A percentile compares a stretch with the other conserved stretches of the same genome.
These are phyloP conservation scores for Coemansia interrupta DNA, from an alignment of 192 early-diverging fungal genomes.

Conservation along the genomic window DNA sequence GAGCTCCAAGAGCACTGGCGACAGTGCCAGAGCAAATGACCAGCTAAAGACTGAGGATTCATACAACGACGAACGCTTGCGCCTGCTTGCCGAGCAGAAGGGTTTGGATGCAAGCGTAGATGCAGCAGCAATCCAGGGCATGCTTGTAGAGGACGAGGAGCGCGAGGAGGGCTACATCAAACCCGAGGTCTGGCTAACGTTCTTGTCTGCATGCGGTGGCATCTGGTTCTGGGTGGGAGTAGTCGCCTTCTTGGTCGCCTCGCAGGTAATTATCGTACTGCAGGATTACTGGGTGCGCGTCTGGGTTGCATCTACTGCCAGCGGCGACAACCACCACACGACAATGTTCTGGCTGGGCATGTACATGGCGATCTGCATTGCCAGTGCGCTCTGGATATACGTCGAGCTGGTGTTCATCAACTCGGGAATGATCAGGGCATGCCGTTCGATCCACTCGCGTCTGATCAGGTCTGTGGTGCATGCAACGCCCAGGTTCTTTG, in stretches of 20 bases:
- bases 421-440: conserved; percentile 58
- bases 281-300: conserved; percentile 65
- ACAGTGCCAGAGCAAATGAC: no score
- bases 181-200: conserved; percentile 68
- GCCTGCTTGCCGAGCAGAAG: conserved; percentile 27
- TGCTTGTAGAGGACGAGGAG: conserved; percentile 79
- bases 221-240: conserved; percentile 56
- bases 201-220: conserved; percentile 63
- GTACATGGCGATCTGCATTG: conserved; percentile 60
- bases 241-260: conserved; percentile 49
- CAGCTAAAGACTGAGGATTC: conserved; percentile 24
- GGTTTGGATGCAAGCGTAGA: conserved; percentile 8
- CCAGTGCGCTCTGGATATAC: conserved; percentile 34
- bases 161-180: conserved; percentile 71
- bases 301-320: conserved; percentile 47
- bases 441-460: conserved; percentile 55
- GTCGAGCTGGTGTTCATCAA: conserved; percentile 49
- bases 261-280: conserved; percentile 41
- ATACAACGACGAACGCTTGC: conserved; percentile 20
- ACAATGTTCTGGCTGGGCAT: conserved; percentile 63
- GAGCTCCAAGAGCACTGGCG: no score
- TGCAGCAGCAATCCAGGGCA: conserved; percentile 30
- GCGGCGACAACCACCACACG: conserved; percentile 18
- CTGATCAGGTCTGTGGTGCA: conserved; percentile 59
- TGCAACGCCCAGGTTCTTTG: conserved; percentile 81